phyloP scores from a whole-genome alignment of 129 eudicot genomes.

The Cynara cardunculus region DNA sequence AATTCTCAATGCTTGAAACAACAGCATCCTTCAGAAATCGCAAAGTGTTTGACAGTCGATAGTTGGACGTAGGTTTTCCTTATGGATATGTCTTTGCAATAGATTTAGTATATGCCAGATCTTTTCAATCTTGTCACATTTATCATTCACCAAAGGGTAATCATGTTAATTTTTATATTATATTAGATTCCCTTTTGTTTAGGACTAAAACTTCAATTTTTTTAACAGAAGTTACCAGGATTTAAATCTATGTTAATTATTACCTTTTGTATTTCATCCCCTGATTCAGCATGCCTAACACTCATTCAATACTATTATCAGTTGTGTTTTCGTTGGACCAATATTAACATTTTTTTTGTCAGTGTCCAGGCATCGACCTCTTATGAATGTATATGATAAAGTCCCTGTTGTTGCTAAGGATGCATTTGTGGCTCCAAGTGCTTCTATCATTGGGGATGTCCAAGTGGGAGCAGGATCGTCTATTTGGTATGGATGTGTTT shows the following conservation, averaged over 20 bases:
- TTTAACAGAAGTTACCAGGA: neutral
- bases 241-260: neutral
- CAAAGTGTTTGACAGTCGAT: neutral
- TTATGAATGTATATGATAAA: conserved; percentile 72
- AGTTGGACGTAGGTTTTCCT: neutral
- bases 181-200: neutral
- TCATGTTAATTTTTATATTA: neutral
- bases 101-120: neutral
- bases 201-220: neutral
- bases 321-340: neutral
- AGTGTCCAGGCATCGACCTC: conserved; percentile 86
- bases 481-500: conserved; percentile 78
- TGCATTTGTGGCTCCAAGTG: conserved; percentile 87
- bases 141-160: neutral
- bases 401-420: conserved; percentile 70
- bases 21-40: neutral
- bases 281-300: neutral
- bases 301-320: neutral
- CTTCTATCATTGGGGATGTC: conserved; percentile 79
- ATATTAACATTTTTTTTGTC: neutral
- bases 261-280: neutral
- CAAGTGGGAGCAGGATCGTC: conserved; percentile 67
- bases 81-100: neutral
- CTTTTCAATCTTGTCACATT: too few species aligned
- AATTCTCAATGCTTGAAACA: neutral